Conservation (phyloP, 139 green algal genomes). For the Auxenochlorella pyrenoidosa region DNA sequence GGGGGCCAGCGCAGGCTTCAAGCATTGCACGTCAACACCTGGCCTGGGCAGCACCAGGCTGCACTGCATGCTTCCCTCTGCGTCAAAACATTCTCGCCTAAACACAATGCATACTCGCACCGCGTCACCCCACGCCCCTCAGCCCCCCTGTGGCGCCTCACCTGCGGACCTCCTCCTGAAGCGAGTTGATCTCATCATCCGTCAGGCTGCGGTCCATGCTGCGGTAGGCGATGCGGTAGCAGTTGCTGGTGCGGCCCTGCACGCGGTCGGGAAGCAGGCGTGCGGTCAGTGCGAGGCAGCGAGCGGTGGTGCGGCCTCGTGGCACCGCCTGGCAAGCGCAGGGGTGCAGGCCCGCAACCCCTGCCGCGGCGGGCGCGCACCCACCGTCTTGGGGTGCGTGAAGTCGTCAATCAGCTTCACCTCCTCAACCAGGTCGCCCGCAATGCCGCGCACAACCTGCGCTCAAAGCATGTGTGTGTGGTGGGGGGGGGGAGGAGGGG, state of each 20-base stretch:
- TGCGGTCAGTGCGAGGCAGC: too few species aligned
- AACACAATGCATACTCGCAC: too few species aligned
- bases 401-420: conserved; percentile 98
- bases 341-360: background rate
- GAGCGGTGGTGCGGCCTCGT: too few species aligned
- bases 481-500: too few species aligned
- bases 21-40: background rate
- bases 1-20: background rate
- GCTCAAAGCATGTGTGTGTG: too few species aligned
- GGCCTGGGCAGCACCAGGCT: too few species aligned
- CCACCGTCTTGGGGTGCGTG: conserved; percentile 91
- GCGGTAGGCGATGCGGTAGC: conserved; percentile 96
- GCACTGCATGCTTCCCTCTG: too few species aligned
- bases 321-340: background rate
- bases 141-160: background rate
- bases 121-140: background rate
- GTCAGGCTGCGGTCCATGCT: conserved; percentile 94
- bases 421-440: conserved; percentile 93
- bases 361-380: background rate
- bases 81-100: too few species aligned
- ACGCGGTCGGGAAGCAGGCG: background rate
- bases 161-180: conserved; percentile 86
- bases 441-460: conserved; percentile 72
- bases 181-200: conserved; percentile 97
- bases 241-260: conserved; percentile 85